Evolutionary conservation across 768 basidiomycete genomes (phyloP).

Genomic region (Pholiota microspora): DNA sequence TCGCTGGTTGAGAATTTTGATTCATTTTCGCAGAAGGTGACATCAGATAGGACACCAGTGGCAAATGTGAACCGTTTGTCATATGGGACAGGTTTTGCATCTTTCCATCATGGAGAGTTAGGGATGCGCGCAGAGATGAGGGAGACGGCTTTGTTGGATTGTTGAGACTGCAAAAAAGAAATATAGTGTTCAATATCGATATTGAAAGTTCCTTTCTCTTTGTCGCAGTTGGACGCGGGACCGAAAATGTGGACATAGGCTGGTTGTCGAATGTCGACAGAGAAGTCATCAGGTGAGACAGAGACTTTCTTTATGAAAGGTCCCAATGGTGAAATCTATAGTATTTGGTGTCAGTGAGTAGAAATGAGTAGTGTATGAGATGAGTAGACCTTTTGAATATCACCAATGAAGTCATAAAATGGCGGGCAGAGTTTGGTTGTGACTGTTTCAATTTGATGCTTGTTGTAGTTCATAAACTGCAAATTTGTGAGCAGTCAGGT

Average conservation of each 20-base stretch:
- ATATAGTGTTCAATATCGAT: slow-evolving; percentile 6
- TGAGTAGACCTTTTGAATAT: slow-evolving; percentile 3
- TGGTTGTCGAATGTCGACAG: background rate
- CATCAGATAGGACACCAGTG: slow-evolving; percentile 1
- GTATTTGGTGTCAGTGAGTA: background rate
- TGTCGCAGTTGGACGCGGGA: slow-evolving; percentile 4
- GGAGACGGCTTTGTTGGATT: background rate
- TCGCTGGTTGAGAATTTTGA: background rate
- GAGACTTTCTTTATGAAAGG: too few species aligned
- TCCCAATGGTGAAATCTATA: too few species aligned
- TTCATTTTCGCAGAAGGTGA: too few species aligned
- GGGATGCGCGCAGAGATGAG: slow-evolving; percentile 5
- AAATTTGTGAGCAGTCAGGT: background rate
- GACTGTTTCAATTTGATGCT: background rate
- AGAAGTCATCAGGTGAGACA: background rate
- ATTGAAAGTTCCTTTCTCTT: background rate
- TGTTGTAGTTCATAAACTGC: background rate
- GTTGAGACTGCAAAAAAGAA: background rate
- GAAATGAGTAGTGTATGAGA: background rate
- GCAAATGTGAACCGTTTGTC: slow-evolving; percentile 5
- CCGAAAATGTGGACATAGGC: slow-evolving; percentile 4
- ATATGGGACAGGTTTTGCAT: slow-evolving; percentile 12
- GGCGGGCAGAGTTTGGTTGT: background rate
- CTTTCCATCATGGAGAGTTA: slow-evolving; percentile 9
- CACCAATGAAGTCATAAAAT: slow-evolving; percentile 1